Evolutionary conservation across 2,329 filamentous ascomycete species (phyloP), one percentile per base, ranked within the genome.

Genomic region (Massarina eburnea): DNA sequence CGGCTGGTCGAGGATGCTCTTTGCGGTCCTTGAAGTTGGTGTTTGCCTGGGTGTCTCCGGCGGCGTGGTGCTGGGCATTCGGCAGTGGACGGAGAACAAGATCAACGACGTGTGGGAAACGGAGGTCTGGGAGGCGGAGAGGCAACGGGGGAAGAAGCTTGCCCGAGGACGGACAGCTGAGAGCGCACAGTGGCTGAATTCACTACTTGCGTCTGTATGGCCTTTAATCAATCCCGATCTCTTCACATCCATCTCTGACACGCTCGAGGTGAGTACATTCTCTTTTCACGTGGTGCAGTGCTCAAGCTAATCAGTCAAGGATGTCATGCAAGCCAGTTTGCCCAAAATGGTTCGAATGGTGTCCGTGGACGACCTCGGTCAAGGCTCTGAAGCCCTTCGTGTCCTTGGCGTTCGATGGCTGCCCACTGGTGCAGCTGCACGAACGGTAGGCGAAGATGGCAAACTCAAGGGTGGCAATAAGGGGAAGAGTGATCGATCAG

Each of bases 301-400:
- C 17, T n/a, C 20, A 33, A 2, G 48, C 53, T 65, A 46, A 64
- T 33, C 17, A 18, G 9, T 9, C 15, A 38, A 70, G 67, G 87
- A 90, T 63, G 84, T 90, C 38, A 90, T 90, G 87, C 87, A 90
- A 70, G 86, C 86, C 2, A 87, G 83, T 8, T 71, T 89, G 15
- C 85, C 87, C 0, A 82, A 79, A 45, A 67, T 86, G 27, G 77
- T 89, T 24, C 81, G 86, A 38, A 89, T 89, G 86, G 83, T 89
- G 34, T 85, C 83, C 42, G 81, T 89, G 7, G 85, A 89, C 39
- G 86, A 90, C 51, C 80, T 90, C 46, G 86, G 86, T 10, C 86
- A 91, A 66, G 87, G 87, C 7, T 88, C 81, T 48, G 86, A 89
- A 59, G 76, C 84, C 0, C 59, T 90, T 29, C 80, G 86, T 1